These are phyloP conservation scores for Xylaria grammica DNA, from an alignment of 495 filamentous ascomycete species.

Conservation along the genomic window DNA sequence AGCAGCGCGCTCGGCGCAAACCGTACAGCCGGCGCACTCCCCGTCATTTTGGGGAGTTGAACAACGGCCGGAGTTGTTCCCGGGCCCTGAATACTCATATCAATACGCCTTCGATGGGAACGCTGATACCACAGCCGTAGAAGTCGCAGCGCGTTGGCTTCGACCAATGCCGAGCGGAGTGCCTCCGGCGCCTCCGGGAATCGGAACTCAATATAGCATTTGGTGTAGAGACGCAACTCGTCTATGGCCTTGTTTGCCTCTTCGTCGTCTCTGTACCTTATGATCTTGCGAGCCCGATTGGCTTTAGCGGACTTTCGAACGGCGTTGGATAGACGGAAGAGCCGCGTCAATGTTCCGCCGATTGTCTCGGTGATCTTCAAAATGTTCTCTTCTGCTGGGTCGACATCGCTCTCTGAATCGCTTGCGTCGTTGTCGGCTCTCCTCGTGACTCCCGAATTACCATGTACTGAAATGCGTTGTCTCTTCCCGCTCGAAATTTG, in stretches of 20 bases:
- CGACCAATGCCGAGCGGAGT: slow-evolving; percentile 38
- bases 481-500: slow-evolving; percentile 36
- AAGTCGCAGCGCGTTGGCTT: slow-evolving; percentile 43
- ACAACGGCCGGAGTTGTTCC: slow-evolving; percentile 27
- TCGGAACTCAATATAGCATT: slow-evolving; percentile 39
- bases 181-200: slow-evolving; percentile 38
- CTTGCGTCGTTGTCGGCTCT: slow-evolving; percentile 37
- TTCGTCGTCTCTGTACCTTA: slow-evolving; percentile 37
- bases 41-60: slow-evolving; percentile 36
- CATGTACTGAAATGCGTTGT: slow-evolving; percentile 34
- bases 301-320: slow-evolving; percentile 41
- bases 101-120: slow-evolving; percentile 40
- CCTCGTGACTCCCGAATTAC: slow-evolving; percentile 29
- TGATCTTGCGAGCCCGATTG: slow-evolving; percentile 35
- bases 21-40: slow-evolving; percentile 30
- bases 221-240: slow-evolving; percentile 39
- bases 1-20: slow-evolving; percentile 33
- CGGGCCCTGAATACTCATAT: slow-evolving; percentile 33
- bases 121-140: slow-evolving; percentile 44
- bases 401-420: slow-evolving; percentile 35
- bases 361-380: slow-evolving; percentile 38
- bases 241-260: slow-evolving; percentile 40
- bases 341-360: slow-evolving; percentile 40
- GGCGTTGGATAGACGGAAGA: slow-evolving; percentile 42
- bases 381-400: slow-evolving; percentile 37